Conservation (phyloP, 352 stramenopile genomes). For the Globisporangium ultimum region DNA sequence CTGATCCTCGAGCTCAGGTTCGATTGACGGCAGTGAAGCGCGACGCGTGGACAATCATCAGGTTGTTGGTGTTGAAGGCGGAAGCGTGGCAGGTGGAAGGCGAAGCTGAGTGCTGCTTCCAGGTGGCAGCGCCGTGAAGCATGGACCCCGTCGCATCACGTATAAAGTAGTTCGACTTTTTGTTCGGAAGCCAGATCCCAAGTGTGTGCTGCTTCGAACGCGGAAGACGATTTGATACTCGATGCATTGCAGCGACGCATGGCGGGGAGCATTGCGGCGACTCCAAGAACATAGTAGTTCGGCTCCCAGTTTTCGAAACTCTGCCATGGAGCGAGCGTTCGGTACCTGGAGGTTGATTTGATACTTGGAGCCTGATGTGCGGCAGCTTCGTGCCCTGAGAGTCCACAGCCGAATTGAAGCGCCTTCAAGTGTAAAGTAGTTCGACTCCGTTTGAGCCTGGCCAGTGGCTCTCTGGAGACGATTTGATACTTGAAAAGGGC, state of each 20-base stretch:
- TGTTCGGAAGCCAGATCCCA: neutral
- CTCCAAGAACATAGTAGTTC: constrained; percentile 9
- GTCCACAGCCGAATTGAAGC: neutral
- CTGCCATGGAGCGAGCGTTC: neutral
- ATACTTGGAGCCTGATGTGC: neutral
- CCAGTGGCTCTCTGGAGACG: neutral
- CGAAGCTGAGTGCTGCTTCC: too few species aligned
- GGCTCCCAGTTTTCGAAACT: neutral
- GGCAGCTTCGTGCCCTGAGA: neutral
- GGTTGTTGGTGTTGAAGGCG: too few species aligned
- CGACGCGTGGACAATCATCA: too few species aligned
- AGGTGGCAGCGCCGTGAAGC: neutral
- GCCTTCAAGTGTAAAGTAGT: constrained; percentile 5
- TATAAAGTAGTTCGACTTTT: constrained; percentile 8
- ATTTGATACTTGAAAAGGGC: constrained; percentile 3
- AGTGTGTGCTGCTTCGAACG: neutral
- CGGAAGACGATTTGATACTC: constrained; percentile 8
- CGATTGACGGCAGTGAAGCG: too few species aligned
- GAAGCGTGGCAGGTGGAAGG: too few species aligned
- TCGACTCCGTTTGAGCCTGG: constrained; percentile 4
- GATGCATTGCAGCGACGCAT: neutral
- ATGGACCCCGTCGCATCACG: neutral
- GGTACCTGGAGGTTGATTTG: constrained; percentile 3
- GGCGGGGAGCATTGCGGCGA: neutral
- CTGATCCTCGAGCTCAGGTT: neutral